Base-by-base conservation (phyloP, 2,329 filamentous ascomycete species). In the Cryphonectria carpinicola region DNA sequence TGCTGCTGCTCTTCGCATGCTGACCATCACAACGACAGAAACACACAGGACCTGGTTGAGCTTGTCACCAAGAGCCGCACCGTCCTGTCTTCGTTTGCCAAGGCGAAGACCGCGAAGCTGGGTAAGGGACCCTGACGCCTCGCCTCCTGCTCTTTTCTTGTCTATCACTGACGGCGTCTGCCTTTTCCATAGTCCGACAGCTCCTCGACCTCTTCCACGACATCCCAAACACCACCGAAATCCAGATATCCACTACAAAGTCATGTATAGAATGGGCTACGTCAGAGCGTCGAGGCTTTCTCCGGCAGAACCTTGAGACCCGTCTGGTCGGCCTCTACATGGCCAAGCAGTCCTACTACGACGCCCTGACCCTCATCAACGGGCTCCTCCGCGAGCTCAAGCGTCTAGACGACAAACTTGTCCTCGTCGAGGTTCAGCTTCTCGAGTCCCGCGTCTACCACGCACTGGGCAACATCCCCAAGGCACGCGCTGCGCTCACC, bases 191-290 rank as follows among this genome's bases (percentile, higher is more conserved):
- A 98, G 96, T 99, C 76, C 95, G 96, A 77, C 94, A 98, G 84
- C 90, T 99, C 37, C 92, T 99, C 81, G 96, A 99, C 82, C 90
- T 98, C 81, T 96, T 98, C 86, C 90, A 93, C 77, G 89, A 92
- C 78, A 98, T 98, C 77, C 96, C 97, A 78, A 92, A 98, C 83
- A 96, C 94, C 77, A 92, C 92, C 85, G 96, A 99, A 81, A 93
- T 92, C 80, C 96, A 99, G 85, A 94, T 97, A 81, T 85, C 91
- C 81, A 94, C 98, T 77, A 99, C 96, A 79, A 97, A 97, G 84
- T 97, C 96, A 83, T 98, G 94, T 85, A 99, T 99, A 90, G 95
- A 98, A 84, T 99, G 96, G 96, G 96, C 96, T 65, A 93, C 95
- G 68, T 93, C 93, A 67, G 94, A 98, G 85, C 93, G 95, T 77